A percentile compares a stretch with the other conserved stretches of the same genome.
These are phyloP conservation scores for Kwoniella mangroviensis DNA, from an alignment of 768 basidiomycete genomes.

Conservation along the genomic window DNA sequence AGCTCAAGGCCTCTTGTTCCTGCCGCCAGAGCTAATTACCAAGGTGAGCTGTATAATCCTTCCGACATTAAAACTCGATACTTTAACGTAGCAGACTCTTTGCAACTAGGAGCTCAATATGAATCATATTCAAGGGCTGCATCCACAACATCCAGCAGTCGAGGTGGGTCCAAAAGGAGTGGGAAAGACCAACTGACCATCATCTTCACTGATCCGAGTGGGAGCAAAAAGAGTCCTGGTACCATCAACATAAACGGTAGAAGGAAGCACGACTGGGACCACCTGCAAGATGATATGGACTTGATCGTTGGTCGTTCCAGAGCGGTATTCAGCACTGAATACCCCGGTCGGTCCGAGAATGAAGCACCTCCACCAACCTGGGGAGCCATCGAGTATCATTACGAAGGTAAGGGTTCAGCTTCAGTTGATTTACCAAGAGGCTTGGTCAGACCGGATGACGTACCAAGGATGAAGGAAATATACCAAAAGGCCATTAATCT, in stretches of 20 bases:
- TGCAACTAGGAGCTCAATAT: not conserved
- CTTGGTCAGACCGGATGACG: not conserved
- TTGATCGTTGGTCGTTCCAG: not conserved
- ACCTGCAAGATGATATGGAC: not conserved
- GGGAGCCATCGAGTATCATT: not conserved
- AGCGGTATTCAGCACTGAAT: not conserved
- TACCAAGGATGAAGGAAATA: not conserved
- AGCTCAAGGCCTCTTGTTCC: too few species aligned
- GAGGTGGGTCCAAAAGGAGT: not conserved
- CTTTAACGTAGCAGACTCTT: too few species aligned
- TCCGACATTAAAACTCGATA: too few species aligned
- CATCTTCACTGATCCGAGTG: not conserved
- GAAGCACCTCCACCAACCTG: not conserved
- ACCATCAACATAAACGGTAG: not conserved
- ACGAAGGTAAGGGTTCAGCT: not conserved
- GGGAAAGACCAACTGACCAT: not conserved
- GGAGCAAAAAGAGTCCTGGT: not conserved
- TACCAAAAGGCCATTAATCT: not conserved
- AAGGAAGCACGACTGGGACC: not conserved
- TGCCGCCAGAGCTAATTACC: too few species aligned
- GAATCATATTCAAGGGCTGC: not conserved
- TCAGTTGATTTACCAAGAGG: not conserved
- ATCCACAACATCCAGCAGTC: not conserved
- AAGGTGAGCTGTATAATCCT: too few species aligned
- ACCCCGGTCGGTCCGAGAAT: not conserved